Conservation (phyloP, 148 eudicot genomes). For the Camellia granthamiana region DNA sequence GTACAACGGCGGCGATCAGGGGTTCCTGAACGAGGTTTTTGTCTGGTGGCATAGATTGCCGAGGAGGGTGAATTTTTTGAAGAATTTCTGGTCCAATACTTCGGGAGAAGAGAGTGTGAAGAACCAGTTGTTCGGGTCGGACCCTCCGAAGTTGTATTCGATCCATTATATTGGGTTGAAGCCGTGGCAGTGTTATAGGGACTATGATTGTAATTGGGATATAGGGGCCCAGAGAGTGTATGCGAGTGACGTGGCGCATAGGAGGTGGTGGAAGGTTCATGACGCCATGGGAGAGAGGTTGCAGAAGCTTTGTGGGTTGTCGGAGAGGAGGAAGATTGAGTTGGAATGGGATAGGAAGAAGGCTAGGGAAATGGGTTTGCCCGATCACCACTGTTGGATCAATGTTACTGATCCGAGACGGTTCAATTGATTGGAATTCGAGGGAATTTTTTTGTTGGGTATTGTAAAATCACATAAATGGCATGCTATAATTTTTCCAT, state of each 20-base stretch:
- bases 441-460: not conserved
- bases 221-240: slow-evolving; percentile 51
- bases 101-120: slow-evolving; percentile 49
- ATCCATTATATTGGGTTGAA: slow-evolving; percentile 85
- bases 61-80: slow-evolving; percentile 71
- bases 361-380: slow-evolving; percentile 48
- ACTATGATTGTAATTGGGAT: slow-evolving; percentile 94
- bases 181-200: slow-evolving; percentile 93
- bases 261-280: slow-evolving; percentile 81
- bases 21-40: slow-evolving; percentile 84
- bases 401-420: slow-evolving; percentile 77
- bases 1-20: slow-evolving; percentile 95
- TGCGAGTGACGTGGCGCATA: slow-evolving; percentile 82
- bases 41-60: slow-evolving; percentile 97
- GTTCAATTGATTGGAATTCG: not conserved
- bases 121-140: slow-evolving; percentile 65
- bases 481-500: too few relatives aligned
- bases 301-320: slow-evolving; percentile 55
- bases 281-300: slow-evolving; percentile 64
- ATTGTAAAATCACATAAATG: not conserved
- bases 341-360: slow-evolving; percentile 58
- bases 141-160: slow-evolving; percentile 70
- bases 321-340: slow-evolving; percentile 54
- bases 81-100: slow-evolving; percentile 83
- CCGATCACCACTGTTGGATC: slow-evolving; percentile 59